Conservation (phyloP, 306 rosid genomes). For the Glycyrrhiza uralensis region DNA sequence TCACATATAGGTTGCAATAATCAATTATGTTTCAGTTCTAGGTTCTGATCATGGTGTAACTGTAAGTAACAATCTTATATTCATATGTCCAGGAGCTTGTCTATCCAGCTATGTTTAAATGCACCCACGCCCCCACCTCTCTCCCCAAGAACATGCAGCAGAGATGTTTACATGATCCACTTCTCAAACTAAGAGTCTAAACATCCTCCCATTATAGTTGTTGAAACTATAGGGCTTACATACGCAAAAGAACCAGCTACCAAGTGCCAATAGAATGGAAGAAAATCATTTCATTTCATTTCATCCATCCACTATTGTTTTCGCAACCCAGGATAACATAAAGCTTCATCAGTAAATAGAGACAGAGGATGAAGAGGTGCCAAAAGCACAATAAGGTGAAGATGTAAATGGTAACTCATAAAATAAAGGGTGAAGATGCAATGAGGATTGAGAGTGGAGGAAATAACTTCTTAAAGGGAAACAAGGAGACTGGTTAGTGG, state of each 20-base stretch:
- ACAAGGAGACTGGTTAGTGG: background rate
- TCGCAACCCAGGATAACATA: background rate
- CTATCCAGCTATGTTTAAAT: background rate
- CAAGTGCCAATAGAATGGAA: background rate
- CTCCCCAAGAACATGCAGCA: slow-evolving; percentile 3
- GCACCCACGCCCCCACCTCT: background rate
- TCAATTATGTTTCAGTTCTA: background rate
- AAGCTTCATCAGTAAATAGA: background rate
- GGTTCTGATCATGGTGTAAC: background rate
- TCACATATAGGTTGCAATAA: slow-evolving; percentile 1
- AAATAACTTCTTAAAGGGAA: background rate
- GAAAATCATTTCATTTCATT: background rate
- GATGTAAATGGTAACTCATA: background rate
- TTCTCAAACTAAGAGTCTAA: slow-evolving; percentile 7
- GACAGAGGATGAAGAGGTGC: background rate
- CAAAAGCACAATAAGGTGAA: background rate
- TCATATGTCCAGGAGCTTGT: background rate
- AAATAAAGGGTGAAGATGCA: background rate
- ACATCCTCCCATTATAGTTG: slow-evolving; percentile 12
- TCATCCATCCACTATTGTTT: background rate
- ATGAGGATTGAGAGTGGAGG: background rate
- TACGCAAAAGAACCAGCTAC: background rate
- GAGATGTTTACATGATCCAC: slow-evolving; percentile 2
- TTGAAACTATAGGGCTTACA: background rate
- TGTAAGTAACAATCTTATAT: background rate